Evolutionary conservation across 352 stramenopile genomes (phyloP).

Genomic region (Aphanomyces euteiches): DNA sequence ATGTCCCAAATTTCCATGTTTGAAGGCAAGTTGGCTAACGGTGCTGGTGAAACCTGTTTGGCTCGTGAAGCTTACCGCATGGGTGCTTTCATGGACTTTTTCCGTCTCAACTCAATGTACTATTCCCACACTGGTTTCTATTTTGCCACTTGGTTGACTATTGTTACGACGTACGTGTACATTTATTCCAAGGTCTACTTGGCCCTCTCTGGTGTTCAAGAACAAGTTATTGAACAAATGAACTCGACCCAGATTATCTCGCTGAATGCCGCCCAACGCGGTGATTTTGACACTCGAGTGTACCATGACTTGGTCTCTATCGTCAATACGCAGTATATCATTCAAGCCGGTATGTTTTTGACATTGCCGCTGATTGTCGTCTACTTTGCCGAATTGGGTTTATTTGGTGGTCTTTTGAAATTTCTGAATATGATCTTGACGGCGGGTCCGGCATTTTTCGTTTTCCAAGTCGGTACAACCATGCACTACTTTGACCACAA

Average conservation of each 20-base stretch:
- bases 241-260: conserved; percentile 66
- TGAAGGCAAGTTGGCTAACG: conserved; percentile 80
- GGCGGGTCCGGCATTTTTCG: conserved; percentile 64
- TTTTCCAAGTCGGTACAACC: conserved; percentile 76
- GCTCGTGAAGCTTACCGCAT: conserved; percentile 77
- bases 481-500: conserved; percentile 88
- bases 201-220: conserved; percentile 62
- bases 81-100: conserved; percentile 84
- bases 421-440: conserved; percentile 79
- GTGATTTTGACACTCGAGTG: conserved; percentile 58
- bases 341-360: conserved; percentile 77
- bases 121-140: conserved; percentile 86
- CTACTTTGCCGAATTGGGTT: conserved; percentile 77
- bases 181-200: conserved; percentile 85
- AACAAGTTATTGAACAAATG: conserved; percentile 70
- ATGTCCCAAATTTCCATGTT: conserved; percentile 98
- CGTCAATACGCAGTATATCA: conserved; percentile 84
- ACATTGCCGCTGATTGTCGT: conserved; percentile 69
- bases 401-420: conserved; percentile 61
- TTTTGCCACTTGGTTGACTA: conserved; percentile 83
- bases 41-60: conserved; percentile 71
- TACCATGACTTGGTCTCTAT: conserved; percentile 58
- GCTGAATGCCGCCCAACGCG: conserved; percentile 41
- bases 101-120: conserved; percentile 83
- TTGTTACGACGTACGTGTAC: conserved; percentile 84